A percentile compares a stretch with the other conserved stretches of the same genome.
Conservation (phyloP, 108 stramenopile genomes). For the Cylindrotheca closterium region DNA sequence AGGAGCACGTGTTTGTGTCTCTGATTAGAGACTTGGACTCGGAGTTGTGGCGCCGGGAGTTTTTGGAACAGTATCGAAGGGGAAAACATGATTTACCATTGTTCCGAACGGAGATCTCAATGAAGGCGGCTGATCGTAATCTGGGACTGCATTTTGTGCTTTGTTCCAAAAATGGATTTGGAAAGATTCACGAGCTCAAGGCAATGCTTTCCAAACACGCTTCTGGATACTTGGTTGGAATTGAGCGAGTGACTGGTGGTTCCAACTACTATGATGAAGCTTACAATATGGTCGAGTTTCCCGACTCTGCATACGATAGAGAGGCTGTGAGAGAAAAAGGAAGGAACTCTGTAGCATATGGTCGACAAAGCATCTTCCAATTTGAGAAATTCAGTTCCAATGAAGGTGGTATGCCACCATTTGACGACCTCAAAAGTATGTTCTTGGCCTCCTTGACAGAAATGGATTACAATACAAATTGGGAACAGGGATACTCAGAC, state of each 20-base stretch:
- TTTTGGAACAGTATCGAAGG: slow-evolving; percentile 33
- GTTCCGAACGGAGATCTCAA: slow-evolving; percentile 7
- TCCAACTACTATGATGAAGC: slow-evolving; percentile 4
- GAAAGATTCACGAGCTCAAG: slow-evolving; percentile 4
- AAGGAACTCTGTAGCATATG: slow-evolving; percentile 54
- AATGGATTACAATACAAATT: slow-evolving; percentile 11
- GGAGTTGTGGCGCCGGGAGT: slow-evolving; percentile 18
- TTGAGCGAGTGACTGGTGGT: slow-evolving; percentile 10
- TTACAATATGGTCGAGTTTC: slow-evolving; percentile 15
- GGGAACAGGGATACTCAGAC: slow-evolving; percentile 4
- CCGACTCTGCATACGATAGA: slow-evolving; percentile 50
- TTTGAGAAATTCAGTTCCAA: slow-evolving; percentile 21
- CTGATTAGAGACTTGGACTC: background rate
- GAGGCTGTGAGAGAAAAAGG: slow-evolving; percentile 53
- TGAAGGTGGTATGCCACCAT: background rate
- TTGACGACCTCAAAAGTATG: slow-evolving; percentile 10
- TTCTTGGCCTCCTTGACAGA: slow-evolving; percentile 2
- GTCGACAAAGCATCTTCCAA: slow-evolving; percentile 60
- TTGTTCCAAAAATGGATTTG: background rate
- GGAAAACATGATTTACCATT: slow-evolving; percentile 23
- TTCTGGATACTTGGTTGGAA: background rate
- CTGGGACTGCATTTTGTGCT: slow-evolving; percentile 1
- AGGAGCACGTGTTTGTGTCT: slow-evolving; percentile 6
- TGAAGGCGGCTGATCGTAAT: background rate
- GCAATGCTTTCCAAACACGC: background rate